phyloP scores from a whole-genome alignment of 2,329 filamentous ascomycete genomes.

The Epichloe glyceriae region DNA sequence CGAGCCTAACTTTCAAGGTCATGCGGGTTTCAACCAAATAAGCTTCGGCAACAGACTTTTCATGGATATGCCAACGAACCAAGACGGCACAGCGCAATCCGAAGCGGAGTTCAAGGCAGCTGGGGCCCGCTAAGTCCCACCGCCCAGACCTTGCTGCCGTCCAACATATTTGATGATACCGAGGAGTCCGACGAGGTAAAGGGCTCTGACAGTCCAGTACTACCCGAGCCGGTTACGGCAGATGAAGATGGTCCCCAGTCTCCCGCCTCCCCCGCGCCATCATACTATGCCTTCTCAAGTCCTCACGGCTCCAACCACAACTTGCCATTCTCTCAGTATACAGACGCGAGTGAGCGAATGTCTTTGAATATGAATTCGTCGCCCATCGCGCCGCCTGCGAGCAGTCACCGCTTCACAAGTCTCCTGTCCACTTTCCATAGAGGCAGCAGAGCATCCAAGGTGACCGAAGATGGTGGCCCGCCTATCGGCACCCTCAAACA shows the following conservation, averaged over 20 bases:
- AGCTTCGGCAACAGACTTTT: constrained; percentile 42
- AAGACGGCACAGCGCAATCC: constrained; percentile 31
- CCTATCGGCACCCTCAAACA: constrained; percentile 56
- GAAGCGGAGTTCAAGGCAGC: constrained; percentile 50
- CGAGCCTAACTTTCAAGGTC: constrained; percentile 32
- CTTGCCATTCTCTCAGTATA: constrained; percentile 39
- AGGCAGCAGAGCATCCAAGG: constrained; percentile 45
- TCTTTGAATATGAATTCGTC: constrained; percentile 28
- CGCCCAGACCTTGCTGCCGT: constrained; percentile 60
- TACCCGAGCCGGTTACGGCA: constrained; percentile 18
- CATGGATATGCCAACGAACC: constrained; percentile 32
- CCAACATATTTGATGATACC: constrained; percentile 49
- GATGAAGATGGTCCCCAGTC: constrained; percentile 40
- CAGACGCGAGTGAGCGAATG: constrained; percentile 31
- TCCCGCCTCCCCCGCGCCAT: constrained; percentile 44
- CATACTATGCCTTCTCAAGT: constrained; percentile 45
- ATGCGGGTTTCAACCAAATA: constrained; percentile 40
- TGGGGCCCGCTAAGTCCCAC: constrained; percentile 66
- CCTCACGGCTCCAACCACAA: constrained; percentile 48
- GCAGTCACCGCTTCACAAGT: constrained; percentile 29
- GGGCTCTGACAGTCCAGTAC: constrained; percentile 17
- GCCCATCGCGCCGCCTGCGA: constrained; percentile 19
- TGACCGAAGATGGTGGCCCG: constrained; percentile 36
- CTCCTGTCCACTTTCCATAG: constrained; percentile 49
- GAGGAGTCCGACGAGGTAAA: constrained; percentile 41